A percentile compares a stretch with the other conserved stretches of the same genome.
These are phyloP conservation scores for Zoysia matrella DNA, from an alignment of 202 grass and related monocot species.

Conservation along the genomic window DNA sequence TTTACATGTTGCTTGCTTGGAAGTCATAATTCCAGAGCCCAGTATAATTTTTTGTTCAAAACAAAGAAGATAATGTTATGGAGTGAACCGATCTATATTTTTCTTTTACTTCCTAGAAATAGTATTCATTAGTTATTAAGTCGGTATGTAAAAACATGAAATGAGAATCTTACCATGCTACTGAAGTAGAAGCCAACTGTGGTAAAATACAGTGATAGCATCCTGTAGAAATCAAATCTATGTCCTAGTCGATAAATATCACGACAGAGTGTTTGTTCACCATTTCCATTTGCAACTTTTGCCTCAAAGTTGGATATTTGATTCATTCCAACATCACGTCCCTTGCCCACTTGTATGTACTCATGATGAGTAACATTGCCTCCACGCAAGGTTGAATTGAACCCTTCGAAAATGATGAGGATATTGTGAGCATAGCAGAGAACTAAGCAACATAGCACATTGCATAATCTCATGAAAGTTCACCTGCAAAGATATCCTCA, in stretches of 20 bases:
- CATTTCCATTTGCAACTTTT: slow-evolving; percentile 95
- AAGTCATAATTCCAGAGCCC: neutral
- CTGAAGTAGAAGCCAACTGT: slow-evolving; percentile 98
- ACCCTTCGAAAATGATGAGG: slow-evolving; percentile 51
- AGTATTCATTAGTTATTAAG: slow-evolving; percentile 28
- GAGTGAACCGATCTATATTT: slow-evolving; percentile 7
- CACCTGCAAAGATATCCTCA: slow-evolving; percentile 97
- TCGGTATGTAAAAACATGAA: slow-evolving; percentile 34
- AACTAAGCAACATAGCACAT: slow-evolving; percentile 24
- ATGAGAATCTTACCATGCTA: slow-evolving; percentile 75
- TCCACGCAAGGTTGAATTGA: slow-evolving; percentile 82
- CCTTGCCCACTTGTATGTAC: slow-evolving; percentile 96
- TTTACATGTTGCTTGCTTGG: slow-evolving; percentile 1
- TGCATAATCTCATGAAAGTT: slow-evolving; percentile 35
- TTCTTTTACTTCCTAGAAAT: slow-evolving; percentile 31
- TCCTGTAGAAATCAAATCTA: slow-evolving; percentile 94
- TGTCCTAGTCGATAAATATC: slow-evolving; percentile 92
- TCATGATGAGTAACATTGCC: slow-evolving; percentile 95
- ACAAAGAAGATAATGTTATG: neutral
- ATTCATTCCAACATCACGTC: slow-evolving; percentile 96
- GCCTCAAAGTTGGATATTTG: slow-evolving; percentile 97
- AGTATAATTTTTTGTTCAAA: neutral
- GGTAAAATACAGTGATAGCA: slow-evolving; percentile 93
- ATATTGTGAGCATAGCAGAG: slow-evolving; percentile 5
- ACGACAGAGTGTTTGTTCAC: slow-evolving; percentile 92